Evolutionary conservation across 1,284 basidiomycete species (phyloP).

Genomic region (Puccinia triticina): DNA sequence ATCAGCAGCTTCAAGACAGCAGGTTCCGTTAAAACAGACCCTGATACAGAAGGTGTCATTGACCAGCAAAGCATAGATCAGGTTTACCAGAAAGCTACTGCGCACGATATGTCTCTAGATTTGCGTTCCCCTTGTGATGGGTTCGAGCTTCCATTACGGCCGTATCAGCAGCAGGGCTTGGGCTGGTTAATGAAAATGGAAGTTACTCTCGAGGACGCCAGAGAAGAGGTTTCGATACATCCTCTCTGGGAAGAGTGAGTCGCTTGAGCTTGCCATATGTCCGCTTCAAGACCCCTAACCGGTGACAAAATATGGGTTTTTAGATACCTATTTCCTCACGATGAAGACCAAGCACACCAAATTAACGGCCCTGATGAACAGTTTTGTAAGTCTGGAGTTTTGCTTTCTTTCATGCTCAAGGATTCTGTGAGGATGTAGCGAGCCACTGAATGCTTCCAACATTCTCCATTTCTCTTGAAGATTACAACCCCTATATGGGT

Average conservation of each 20-base stretch:
- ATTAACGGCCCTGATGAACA: slow-evolving; percentile 68
- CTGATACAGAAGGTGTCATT: slow-evolving; percentile 57
- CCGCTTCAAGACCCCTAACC: neutral
- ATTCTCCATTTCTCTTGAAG: neutral
- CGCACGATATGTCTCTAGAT: slow-evolving; percentile 73
- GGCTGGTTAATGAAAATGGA: slow-evolving; percentile 95
- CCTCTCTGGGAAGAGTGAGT: slow-evolving; percentile 91
- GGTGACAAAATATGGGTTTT: neutral
- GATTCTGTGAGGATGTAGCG: slow-evolving; percentile 55
- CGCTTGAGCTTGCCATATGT: neutral
- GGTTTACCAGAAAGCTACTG: slow-evolving; percentile 72
- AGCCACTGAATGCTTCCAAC: slow-evolving; percentile 35
- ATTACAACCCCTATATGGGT: slow-evolving; percentile 66
- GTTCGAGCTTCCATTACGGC: slow-evolving; percentile 76
- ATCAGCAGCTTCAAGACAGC: slow-evolving; percentile 52
- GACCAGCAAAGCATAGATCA: slow-evolving; percentile 54
- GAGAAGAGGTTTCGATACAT: slow-evolving; percentile 76
- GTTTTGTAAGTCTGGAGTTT: slow-evolving; percentile 66
- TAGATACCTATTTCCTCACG: slow-evolving; percentile 45
- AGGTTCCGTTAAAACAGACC: neutral
- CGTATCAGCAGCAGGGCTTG: slow-evolving; percentile 92
- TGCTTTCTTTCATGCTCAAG: slow-evolving; percentile 70
- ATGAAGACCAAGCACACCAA: slow-evolving; percentile 55
- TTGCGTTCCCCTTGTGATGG: slow-evolving; percentile 80
- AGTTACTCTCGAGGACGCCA: slow-evolving; percentile 70